These are phyloP conservation scores for Phytophthora citricola DNA, from an alignment of 352 stramenopile species.

Conservation along the genomic window DNA sequence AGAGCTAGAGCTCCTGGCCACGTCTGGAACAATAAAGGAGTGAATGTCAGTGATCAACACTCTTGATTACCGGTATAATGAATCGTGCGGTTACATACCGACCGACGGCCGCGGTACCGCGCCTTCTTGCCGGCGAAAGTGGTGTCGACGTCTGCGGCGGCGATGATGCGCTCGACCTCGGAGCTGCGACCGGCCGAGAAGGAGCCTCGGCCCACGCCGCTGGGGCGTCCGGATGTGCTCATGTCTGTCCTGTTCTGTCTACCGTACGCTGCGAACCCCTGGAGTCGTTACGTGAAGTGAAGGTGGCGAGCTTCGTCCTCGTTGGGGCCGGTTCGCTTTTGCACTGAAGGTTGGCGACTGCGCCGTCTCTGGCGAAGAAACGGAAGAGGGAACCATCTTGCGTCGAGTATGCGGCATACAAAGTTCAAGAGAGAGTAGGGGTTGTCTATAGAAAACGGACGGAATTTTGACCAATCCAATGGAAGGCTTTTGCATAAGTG, in stretches of 20 bases:
- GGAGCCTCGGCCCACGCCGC: slow-evolving; percentile 43
- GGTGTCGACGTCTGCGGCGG: slow-evolving; percentile 77
- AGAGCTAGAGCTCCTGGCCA: slow-evolving; percentile 80
- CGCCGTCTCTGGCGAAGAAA: slow-evolving; percentile 24
- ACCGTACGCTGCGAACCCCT: slow-evolving; percentile 13
- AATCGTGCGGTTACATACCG: slow-evolving; percentile 39
- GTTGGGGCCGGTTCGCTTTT: slow-evolving; percentile 22
- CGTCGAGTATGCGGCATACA: slow-evolving; percentile 1
- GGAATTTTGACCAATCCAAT: too few species aligned
- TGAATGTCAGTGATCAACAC: slow-evolving; percentile 5
- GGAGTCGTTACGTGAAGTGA: slow-evolving; percentile 16
- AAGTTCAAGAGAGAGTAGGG: slow-evolving; percentile 1
- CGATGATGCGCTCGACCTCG: slow-evolving; percentile 86
- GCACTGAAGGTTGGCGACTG: slow-evolving; percentile 26
- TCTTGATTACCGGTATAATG: slow-evolving; percentile 2
- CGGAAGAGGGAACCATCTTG: slow-evolving; percentile 20
- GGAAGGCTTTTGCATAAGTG: too few species aligned
- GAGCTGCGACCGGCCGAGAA: slow-evolving; percentile 66
- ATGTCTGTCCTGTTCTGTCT: slow-evolving; percentile 21
- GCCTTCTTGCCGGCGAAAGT: slow-evolving; percentile 83
- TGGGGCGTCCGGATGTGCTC: slow-evolving; percentile 42
- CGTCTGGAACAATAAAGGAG: slow-evolving; percentile 45
- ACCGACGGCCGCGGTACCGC: slow-evolving; percentile 72
- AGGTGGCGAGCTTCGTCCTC: not conserved
- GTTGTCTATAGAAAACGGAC: slow-evolving; percentile 1